A percentile compares a stretch with the other conserved stretches of the same genome.
phyloP scores from a whole-genome alignment of 2,329 filamentous ascomycete species.

The Magnaporthiopsis incrustans region DNA sequence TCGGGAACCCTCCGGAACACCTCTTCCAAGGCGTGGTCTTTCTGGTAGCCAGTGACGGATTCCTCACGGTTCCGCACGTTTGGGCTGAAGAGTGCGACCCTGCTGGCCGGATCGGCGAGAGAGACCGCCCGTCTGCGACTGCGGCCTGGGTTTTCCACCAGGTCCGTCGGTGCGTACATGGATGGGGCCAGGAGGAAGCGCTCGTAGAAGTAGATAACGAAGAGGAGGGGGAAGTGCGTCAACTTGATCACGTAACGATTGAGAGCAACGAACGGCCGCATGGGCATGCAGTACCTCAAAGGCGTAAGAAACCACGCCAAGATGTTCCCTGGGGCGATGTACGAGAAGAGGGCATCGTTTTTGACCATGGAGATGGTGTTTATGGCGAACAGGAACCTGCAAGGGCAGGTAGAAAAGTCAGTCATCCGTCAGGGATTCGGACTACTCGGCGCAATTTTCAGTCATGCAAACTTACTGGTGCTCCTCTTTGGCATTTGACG shows the following conservation, averaged over 20 bases:
- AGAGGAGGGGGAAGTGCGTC: constrained; percentile 81
- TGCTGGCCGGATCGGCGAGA: constrained; percentile 47
- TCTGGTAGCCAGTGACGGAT: constrained; percentile 80
- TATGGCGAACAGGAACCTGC: constrained; percentile 79
- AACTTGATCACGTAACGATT: constrained; percentile 89
- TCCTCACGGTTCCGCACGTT: constrained; percentile 68
- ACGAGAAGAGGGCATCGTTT: constrained; percentile 92
- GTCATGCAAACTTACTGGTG: constrained; percentile 47
- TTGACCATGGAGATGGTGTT: constrained; percentile 98
- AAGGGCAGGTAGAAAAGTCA: constrained; percentile 9
- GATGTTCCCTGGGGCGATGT: constrained; percentile 85
- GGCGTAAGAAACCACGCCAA: constrained; percentile 86
- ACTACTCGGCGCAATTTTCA: neutral
- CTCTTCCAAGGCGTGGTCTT: constrained; percentile 83
- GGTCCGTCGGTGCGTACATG: constrained; percentile 75
- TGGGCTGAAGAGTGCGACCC: constrained; percentile 64
- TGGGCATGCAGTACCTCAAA: constrained; percentile 69
- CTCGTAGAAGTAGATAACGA: constrained; percentile 83
- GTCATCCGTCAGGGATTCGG: neutral
- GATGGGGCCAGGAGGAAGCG: constrained; percentile 65
- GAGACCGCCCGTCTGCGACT: constrained; percentile 42
- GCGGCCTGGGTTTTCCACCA: constrained; percentile 64
- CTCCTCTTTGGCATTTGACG: constrained; percentile 87
- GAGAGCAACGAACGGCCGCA: constrained; percentile 72
- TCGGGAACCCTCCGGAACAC: constrained; percentile 74